Percentiles rank a stretch among this genome's conserved stretches.
Evolutionary conservation across 1,284 basidiomycete species (phyloP).

Genomic region (Melampsora larici-populina): DNA sequence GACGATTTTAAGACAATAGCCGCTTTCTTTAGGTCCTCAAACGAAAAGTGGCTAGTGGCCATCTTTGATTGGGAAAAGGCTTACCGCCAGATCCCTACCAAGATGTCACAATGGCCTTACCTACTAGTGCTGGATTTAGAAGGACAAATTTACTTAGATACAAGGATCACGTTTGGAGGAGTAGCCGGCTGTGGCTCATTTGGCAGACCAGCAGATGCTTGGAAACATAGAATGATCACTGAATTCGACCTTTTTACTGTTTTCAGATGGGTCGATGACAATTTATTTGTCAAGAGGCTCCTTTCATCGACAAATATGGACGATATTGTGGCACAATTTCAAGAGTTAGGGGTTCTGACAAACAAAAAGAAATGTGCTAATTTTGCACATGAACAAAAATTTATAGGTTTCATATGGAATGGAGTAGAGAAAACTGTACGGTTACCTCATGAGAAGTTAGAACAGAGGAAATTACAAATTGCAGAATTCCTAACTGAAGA

Average conservation of each 20-base stretch:
- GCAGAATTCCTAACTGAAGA: too few species aligned
- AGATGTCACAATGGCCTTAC: background rate
- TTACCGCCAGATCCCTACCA: background rate
- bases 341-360: background rate
- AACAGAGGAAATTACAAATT: too few species aligned
- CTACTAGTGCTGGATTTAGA: background rate
- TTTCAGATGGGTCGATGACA: too few species aligned
- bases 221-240: background rate
- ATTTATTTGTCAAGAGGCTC: background rate
- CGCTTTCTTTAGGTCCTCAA: background rate
- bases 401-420: constrained; percentile 6
- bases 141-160: background rate
- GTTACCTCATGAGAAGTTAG: too few species aligned
- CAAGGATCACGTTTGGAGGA: background rate
- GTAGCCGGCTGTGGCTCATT: constrained; percentile 4
- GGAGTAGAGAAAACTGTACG: too few species aligned
- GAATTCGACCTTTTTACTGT: background rate
- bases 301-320: background rate
- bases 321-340: background rate
- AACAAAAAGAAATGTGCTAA: background rate
- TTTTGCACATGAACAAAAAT: background rate
- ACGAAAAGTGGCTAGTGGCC: background rate
- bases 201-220: constrained; percentile 3
- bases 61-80: constrained; percentile 14
- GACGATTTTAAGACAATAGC: too few species aligned